phyloP scores from a whole-genome alignment of 345 rosid species.

The Xanthoceras sorbifolium region DNA sequence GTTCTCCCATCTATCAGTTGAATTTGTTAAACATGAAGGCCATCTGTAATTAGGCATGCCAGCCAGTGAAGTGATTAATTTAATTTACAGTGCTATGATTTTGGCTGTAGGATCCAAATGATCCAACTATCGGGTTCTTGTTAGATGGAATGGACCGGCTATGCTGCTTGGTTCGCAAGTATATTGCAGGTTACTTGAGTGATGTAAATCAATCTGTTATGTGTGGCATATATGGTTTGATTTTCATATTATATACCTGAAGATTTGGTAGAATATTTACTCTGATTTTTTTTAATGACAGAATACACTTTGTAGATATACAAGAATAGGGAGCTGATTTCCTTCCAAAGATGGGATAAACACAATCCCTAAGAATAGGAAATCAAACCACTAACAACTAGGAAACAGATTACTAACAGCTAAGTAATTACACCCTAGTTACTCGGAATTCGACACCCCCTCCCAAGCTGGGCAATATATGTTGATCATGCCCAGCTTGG shows the following conservation, averaged over 20 bases:
- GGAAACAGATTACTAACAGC: no score
- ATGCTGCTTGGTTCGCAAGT: slow-evolving; percentile 96
- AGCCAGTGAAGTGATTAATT: slow-evolving; percentile 9
- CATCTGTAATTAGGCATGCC: not conserved
- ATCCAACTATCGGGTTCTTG: slow-evolving; percentile 96
- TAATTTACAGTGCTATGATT: slow-evolving; percentile 25
- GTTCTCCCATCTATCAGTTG: slow-evolving; percentile 19
- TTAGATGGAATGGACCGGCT: slow-evolving; percentile 95
- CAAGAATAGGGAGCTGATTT: no score
- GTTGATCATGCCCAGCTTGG: no score
- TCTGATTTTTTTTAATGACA: no score
- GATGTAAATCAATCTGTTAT: slow-evolving; percentile 3
- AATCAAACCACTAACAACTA: no score
- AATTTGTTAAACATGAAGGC: slow-evolving; percentile 1
- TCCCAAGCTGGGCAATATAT: no score
- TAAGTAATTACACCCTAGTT: no score
- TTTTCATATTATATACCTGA: slow-evolving; percentile 14
- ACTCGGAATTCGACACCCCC: no score
- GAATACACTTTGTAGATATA: no score
- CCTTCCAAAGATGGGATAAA: no score
- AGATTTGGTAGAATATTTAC: no score
- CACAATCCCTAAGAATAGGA: no score
- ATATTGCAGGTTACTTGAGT: slow-evolving; percentile 70
- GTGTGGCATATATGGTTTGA: not conserved
- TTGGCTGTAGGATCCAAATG: slow-evolving; percentile 84